Evolutionary conservation across 495 filamentous ascomycete genomes (phyloP), one percentile per base, ranked within the genome.

Genomic region (Penicillium goetzii): DNA sequence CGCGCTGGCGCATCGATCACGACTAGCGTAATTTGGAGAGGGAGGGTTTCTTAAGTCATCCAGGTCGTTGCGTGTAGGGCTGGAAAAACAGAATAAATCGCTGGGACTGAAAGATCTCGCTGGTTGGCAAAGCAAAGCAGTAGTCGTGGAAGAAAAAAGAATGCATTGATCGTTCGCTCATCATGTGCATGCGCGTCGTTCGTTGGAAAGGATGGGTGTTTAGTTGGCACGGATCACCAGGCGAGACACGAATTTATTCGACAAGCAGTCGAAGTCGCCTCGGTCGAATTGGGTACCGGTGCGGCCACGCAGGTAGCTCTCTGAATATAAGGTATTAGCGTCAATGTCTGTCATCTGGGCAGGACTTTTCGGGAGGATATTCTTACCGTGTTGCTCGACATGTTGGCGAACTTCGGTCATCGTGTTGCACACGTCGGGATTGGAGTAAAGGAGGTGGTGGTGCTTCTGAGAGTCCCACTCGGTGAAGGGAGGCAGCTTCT

Each of bases 381-480:
- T 36, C 91, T 78, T 82, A 97, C 93, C 93, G 78, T 95, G 89
- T 82, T 92, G 91, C 66, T 88, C 86, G 38, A 97, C 90, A 78
- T 97, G 92, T 56, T 89, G 86, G 69, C 90, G 86, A 59, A 97
- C 91, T 82, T 97, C 93, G 6, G 90, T 95, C 91, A 97, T 90
- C 43, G 93, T 92, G 65, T 93, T 91, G 81, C 93, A 97, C 33
- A 95, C 90, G 65, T 92, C 91, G 5, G 83, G 84, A 76, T 97
- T 96, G 66, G 92, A 94, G 78, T 91, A 88, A 54, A 97, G 84
- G 55, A 94, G 73, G 59, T 94, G 88, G 59, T 93, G 91, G 70
- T 97, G 93, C 76, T 93, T 89, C 60, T 86, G 81, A 1, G 91
- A 92, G 67, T 97, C 92, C 93, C 93, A 97, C 66, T 97, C 93